Percentiles rank a stretch among this genome's conserved stretches.
Evolutionary conservation across 305 asterid genomes (phyloP).

Genomic region (Withania somnifera): DNA sequence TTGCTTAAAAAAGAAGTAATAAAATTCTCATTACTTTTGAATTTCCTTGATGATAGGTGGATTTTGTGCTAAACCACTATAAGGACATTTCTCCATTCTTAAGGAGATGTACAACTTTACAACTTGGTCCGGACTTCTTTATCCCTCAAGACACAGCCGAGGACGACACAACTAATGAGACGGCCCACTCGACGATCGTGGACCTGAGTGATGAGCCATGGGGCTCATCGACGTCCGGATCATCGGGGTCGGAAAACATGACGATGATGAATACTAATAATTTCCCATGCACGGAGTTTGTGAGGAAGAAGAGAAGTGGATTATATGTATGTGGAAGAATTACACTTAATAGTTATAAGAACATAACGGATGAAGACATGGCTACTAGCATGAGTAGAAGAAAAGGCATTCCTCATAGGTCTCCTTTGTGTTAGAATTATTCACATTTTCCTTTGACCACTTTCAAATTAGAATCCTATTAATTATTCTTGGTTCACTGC

Average conservation of each 20-base stretch:
- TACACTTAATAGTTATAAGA: constrained; percentile 21
- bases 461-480: not conserved
- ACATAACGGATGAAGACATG: constrained; percentile 55
- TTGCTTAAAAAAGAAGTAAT: not conserved
- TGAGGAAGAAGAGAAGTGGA: constrained; percentile 77
- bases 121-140: constrained; percentile 82
- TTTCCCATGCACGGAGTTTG: constrained; percentile 63
- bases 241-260: constrained; percentile 57
- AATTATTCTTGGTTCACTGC: constrained; percentile 2
- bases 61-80: constrained; percentile 61
- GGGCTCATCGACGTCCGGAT: constrained; percentile 35
- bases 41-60: constrained; percentile 38
- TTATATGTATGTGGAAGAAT: constrained; percentile 59
- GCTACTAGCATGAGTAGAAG: constrained; percentile 85
- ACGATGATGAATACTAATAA: not conserved
- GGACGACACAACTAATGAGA: constrained; percentile 60
- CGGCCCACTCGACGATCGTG: constrained; percentile 50
- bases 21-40: no score
- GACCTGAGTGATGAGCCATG: constrained; percentile 43
- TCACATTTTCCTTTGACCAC: constrained; percentile 7
- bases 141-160: constrained; percentile 81
- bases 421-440: constrained; percentile 65
- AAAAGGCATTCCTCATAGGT: constrained; percentile 89
- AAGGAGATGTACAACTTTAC: constrained; percentile 62
- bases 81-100: constrained; percentile 59